Evolutionary conservation across 805 yeast species (phyloP).

Genomic region (Kodamaea sagamina): DNA sequence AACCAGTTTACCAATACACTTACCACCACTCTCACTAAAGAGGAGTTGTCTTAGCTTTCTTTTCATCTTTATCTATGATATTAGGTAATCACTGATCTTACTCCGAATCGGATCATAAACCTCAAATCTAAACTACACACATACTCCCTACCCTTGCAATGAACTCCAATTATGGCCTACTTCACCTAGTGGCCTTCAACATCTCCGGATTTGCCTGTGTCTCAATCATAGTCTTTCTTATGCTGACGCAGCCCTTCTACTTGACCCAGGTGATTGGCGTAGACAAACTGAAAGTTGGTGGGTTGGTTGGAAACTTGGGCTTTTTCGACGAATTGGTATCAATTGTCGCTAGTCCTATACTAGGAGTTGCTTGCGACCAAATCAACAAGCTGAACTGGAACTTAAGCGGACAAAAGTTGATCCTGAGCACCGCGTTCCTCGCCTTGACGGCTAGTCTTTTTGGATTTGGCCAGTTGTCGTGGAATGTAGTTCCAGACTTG

Average conservation of each 20-base stretch:
- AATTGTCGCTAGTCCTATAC: constrained; percentile 55
- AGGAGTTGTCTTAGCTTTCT: too few species aligned
- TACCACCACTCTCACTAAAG: too few species aligned
- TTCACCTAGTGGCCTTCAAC: constrained; percentile 35
- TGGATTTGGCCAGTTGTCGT: constrained; percentile 46
- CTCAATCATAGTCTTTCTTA: constrained; percentile 39
- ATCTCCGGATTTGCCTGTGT: constrained; percentile 41
- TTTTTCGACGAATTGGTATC: constrained; percentile 62
- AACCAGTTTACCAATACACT: too few species aligned
- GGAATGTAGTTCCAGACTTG: constrained; percentile 48
- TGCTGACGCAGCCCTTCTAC: constrained; percentile 44
- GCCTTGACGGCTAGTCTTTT: constrained; percentile 48
- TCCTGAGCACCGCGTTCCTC: constrained; percentile 51
- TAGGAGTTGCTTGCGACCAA: constrained; percentile 65
- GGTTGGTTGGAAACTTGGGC: constrained; percentile 37
- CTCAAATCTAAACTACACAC: too few species aligned
- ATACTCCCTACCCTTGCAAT: too few species aligned
- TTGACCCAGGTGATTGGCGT: constrained; percentile 34
- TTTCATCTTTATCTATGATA: too few species aligned
- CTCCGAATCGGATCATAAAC: too few species aligned
- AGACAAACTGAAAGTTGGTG: constrained; percentile 30
- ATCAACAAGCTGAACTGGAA: constrained; percentile 27
- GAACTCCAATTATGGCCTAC: background rate
- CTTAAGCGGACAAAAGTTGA: constrained; percentile 53
- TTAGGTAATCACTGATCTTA: too few species aligned